A percentile compares a stretch with the other conserved stretches of the same genome.
These are phyloP conservation scores for Rhodotorula babjevae DNA, from an alignment of 768 basidiomycete species.

Conservation along the genomic window DNA sequence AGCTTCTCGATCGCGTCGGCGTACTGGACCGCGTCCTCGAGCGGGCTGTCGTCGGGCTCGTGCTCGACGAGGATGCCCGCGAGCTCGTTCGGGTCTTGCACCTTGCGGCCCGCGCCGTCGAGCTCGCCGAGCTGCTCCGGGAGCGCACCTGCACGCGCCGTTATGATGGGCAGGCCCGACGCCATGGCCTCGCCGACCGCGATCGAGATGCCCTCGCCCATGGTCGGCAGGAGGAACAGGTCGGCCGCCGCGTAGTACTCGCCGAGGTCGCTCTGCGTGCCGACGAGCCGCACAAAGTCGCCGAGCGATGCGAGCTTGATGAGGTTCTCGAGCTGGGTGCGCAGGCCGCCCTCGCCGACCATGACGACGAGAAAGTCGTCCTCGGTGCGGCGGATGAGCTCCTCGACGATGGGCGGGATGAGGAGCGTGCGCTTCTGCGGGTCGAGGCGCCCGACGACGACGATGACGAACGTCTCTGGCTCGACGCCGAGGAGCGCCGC, in stretches of 20 bases:
- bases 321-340: slow-evolving; percentile 4
- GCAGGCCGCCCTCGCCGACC: slow-evolving; percentile 35
- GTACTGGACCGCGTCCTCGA: slow-evolving; percentile 13
- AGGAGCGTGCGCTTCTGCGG: slow-evolving; percentile 36
- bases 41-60: slow-evolving; percentile 7
- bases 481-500: slow-evolving; percentile 20
- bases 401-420: slow-evolving; percentile 26
- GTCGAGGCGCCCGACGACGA: slow-evolving; percentile 36
- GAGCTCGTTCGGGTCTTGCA: background rate
- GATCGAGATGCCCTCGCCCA: slow-evolving; percentile 38
- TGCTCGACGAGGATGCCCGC: slow-evolving; percentile 28
- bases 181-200: slow-evolving; percentile 41
- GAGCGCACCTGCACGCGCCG: slow-evolving; percentile 33
- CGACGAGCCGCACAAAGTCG: slow-evolving; percentile 18
- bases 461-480: slow-evolving; percentile 30
- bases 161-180: slow-evolving; percentile 36
- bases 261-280: slow-evolving; percentile 14
- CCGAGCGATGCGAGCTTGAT: slow-evolving; percentile 4
- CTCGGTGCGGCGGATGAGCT: slow-evolving; percentile 15
- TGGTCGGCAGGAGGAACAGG: slow-evolving; percentile 37
- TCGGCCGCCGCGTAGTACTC: slow-evolving; percentile 20
- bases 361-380: slow-evolving; percentile 37
- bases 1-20: slow-evolving; percentile 21
- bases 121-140: slow-evolving; percentile 36
- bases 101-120: too few species aligned